Evolutionary conservation across 441 rosid species (phyloP), one percentile per base, ranked within the genome.

Genomic region (Adansonia gregorii): DNA sequence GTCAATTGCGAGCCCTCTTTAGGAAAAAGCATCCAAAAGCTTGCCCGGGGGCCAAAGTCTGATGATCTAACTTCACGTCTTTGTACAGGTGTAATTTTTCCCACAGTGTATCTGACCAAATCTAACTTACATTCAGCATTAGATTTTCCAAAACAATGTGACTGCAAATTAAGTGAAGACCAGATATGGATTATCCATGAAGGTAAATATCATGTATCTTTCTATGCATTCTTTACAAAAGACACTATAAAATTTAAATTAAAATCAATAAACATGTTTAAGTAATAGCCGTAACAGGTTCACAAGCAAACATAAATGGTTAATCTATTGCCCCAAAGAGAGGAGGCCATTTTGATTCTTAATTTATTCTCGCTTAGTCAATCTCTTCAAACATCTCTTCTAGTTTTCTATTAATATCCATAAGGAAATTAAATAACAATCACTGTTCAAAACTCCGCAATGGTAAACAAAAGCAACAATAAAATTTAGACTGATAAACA

Each of bases 21-120:
- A 14, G 98, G 99, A 80, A 96, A 96, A 80, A 83, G 84, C 98
- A 94, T 93, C 98, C 97, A 96, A 83, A 96, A 96, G 88, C 98
- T 94, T 52, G 99, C 98, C 72, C 80, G 85, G 19, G 93, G 89
- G 85, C 98, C 98, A 84, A 96, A 96, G 84, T 94, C 99, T 64
- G 96, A 84, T 77, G 91, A 74, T 65, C 98, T 86, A 73, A 93
- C 99, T 85, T 96, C 95, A 78, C 98, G 88, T 82, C 92, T 90
- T 76, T 87, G 99, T 79, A 94, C 91, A 11, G 99, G 98, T 4
- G 99, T 96, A 65, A 94, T 96, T 82, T 96, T 96, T 69, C 99
- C 99, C 77, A 96, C 99, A 54, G 97, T 96, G 76, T 96, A 94
- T 83, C 99, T 95, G 88, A 83, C 59, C 75, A 82, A 51, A 76